A percentile compares a stretch with the other conserved stretches of the same genome.
These are phyloP conservation scores for Fusarium virguliforme DNA, from an alignment of 2,329 filamentous ascomycete genomes.

Conservation along the genomic window DNA sequence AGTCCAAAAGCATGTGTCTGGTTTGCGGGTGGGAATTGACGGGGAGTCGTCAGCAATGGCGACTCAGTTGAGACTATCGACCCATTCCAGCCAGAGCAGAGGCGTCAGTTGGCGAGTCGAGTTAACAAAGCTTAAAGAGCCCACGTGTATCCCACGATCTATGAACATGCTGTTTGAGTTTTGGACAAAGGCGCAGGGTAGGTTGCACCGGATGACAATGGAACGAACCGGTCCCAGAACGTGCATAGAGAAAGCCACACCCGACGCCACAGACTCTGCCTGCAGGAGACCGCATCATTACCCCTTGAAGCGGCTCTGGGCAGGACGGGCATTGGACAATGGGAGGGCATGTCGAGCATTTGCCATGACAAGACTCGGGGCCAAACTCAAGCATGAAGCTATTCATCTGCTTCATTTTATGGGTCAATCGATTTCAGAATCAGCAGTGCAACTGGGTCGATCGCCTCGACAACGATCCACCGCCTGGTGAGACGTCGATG, in stretches of 20 bases:
- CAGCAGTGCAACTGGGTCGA: not conserved
- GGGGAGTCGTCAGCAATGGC: conserved; percentile 18
- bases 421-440: not conserved
- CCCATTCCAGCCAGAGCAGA: conserved; percentile 34
- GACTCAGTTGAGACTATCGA: conserved; percentile 6
- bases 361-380: conserved; percentile 11
- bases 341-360: conserved; percentile 22
- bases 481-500: not conserved
- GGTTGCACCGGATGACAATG: conserved; percentile 32
- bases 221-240: conserved; percentile 26
- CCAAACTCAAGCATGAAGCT: conserved; percentile 18
- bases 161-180: conserved; percentile 10
- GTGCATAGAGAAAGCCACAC: conserved; percentile 43
- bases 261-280: conserved; percentile 34
- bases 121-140: conserved; percentile 28
- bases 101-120: conserved; percentile 29
- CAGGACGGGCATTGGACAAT: conserved; percentile 5
- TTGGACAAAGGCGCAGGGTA: conserved; percentile 18
- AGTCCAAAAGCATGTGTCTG: conserved; percentile 15
- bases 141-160: conserved; percentile 23
- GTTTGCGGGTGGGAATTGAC: conserved; percentile 9
- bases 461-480: conserved; percentile 40
- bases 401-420: conserved; percentile 14
- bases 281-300: conserved; percentile 16
- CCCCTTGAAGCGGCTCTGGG: conserved; percentile 20